Base-by-base conservation (phyloP, 1,139 yeast genomes). In the Kurtzmaniella quercitrusa region DNA sequence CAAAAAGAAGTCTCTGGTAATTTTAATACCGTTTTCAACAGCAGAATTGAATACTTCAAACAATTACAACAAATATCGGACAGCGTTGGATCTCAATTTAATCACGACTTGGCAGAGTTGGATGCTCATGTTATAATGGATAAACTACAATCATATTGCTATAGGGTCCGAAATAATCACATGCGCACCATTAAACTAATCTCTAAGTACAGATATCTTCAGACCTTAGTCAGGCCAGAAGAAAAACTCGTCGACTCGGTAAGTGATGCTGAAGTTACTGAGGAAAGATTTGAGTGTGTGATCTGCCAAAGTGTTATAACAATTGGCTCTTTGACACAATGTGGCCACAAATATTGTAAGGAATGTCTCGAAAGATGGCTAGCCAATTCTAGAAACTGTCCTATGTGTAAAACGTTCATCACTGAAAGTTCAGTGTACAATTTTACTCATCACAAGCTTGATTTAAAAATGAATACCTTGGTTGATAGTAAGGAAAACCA, bases 311-410 rank as follows among this genome's bases (percentile, higher is more conserved):
- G 80, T 3, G 59, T 75, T 2, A 88, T 89, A 38, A 71, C 79
- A 2, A 70, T 80, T 38, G 98, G 98, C 0, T 76, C 93, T 0
- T 68, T 91, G 47, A 84, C 95, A 0, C 81, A 80, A 16, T 91
- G 98, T 71, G 97, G 97, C 0, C 98, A 91, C 61, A 83, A 82
- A 52, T 91, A 84, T 57, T 91, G 97, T 57, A 76, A 78, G 45
- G 84, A 77, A 2, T 91, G 98, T 59, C 67, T 89, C 33, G 71
- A 65, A 14, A 81, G 75, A 45, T 93, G 98, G 98, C 59, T 84
- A 44, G 56, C 55, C 43, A 66, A 63, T 12, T 68, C 68, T 17
- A 74, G 74, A 34, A 60, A 67, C 1, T 91, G 98, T 60, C 98
- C 98, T 0, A 70, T 88, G 55, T 91, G 98, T 61, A 87, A 88